phyloP scores from a whole-genome alignment of 371 early-diverging fungal genomes.

The Lichtheimia hyalospora region DNA sequence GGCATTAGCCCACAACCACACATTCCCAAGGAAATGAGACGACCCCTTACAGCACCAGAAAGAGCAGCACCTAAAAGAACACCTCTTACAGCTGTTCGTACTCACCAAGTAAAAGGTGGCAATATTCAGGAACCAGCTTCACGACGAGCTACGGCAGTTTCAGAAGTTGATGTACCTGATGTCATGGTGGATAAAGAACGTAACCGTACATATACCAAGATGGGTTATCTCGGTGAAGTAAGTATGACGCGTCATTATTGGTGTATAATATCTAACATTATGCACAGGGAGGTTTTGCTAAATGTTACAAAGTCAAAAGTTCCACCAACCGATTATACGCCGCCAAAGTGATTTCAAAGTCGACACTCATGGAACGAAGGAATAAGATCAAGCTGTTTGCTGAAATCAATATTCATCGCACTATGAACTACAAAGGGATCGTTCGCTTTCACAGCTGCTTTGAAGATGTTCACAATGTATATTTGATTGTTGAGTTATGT shows the following conservation, averaged over 20 bases:
- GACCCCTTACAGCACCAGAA: background rate
- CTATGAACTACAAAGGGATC: constrained; percentile 79
- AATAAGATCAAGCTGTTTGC: constrained; percentile 71
- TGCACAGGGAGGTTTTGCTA: constrained; percentile 89
- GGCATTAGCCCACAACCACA: background rate
- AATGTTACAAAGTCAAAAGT: constrained; percentile 71
- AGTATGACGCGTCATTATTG: background rate
- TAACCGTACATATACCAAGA: constrained; percentile 12
- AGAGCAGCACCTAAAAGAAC: background rate
- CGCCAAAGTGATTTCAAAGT: constrained; percentile 79
- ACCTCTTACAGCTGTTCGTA: constrained; percentile 1
- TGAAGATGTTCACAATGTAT: constrained; percentile 88
- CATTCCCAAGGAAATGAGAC: background rate
- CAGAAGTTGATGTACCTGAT: constrained; percentile 10
- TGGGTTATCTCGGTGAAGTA: constrained; percentile 23
- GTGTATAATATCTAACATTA: background rate
- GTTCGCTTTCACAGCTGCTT: constrained; percentile 86
- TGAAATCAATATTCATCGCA: constrained; percentile 90
- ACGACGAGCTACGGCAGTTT: background rate
- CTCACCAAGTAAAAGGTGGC: constrained; percentile 1
- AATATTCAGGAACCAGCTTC: background rate
- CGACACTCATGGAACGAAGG: constrained; percentile 56
- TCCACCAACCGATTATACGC: constrained; percentile 57
- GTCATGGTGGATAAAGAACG: constrained; percentile 17
- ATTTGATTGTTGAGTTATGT: constrained; percentile 95